Conservation (phyloP, 805 yeast genomes). For the Wickerhamomyces silvicola region DNA sequence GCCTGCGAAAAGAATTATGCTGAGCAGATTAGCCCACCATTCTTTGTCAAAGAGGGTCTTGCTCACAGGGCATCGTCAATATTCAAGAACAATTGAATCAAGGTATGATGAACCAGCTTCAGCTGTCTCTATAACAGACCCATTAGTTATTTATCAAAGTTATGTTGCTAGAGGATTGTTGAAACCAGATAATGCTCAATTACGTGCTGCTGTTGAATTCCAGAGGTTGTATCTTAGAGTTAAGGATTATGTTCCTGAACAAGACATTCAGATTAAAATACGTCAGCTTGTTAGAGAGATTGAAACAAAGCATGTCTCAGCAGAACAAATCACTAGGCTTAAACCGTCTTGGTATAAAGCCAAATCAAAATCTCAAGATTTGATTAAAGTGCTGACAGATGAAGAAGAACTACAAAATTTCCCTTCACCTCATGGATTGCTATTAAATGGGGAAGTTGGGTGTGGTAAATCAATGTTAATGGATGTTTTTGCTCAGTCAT, state of each 20-base stretch:
- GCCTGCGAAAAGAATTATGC: no score
- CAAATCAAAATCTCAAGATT: constrained; percentile 24
- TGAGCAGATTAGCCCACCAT: no score
- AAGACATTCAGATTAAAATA: constrained; percentile 13
- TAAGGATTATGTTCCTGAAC: constrained; percentile 47
- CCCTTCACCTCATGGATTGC: constrained; percentile 58
- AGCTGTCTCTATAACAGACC: constrained; percentile 51
- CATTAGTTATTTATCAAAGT: constrained; percentile 48
- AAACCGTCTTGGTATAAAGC: constrained; percentile 7
- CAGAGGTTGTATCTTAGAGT: constrained; percentile 54
- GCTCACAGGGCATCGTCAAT: neutral
- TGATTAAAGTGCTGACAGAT: constrained; percentile 47
- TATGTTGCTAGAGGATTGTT: constrained; percentile 46
- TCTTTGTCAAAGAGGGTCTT: no score
- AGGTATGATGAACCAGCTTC: no score
- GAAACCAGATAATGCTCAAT: constrained; percentile 49
- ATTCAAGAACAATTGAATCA: constrained; percentile 2
- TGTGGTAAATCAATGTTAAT: constrained; percentile 71
- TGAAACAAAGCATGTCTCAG: constrained; percentile 15
- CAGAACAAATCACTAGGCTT: constrained; percentile 3
- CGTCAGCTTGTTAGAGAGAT: constrained; percentile 26
- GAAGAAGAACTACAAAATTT: constrained; percentile 52
- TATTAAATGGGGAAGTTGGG: constrained; percentile 63
- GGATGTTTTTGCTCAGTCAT: constrained; percentile 61
- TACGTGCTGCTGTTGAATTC: constrained; percentile 56